Base-by-base conservation (phyloP, 352 stramenopile species). In the Phytophthora brassicae region DNA sequence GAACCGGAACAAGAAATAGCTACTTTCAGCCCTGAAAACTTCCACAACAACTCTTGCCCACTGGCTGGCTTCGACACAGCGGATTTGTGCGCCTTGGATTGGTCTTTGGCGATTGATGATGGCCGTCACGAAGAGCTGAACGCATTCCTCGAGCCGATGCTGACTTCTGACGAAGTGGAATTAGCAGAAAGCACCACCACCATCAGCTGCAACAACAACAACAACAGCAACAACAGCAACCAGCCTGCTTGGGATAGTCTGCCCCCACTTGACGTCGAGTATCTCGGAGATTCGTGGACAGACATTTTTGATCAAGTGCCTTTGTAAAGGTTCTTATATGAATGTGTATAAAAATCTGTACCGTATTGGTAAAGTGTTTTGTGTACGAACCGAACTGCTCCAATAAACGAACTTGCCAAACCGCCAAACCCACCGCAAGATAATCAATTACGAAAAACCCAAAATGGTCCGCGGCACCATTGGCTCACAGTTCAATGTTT, bases 401-500 rank as follows among this genome's bases (percentile, higher is more conserved):
- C n/a, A n/a, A n/a, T n/a, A n/a, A n/a, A n/a, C n/a, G n/a, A n/a
- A n/a, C n/a, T n/a, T n/a, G n/a, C n/a, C n/a, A n/a, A n/a, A n/a
- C n/a, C n/a, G n/a, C n/a, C n/a, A n/a, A n/a, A n/a, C n/a, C n/a
- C n/a, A n/a, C n/a, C n/a, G n/a, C n/a, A n/a, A n/a, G n/a, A n/a
- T n/a, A n/a, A n/a, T n/a, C n/a, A n/a, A n/a, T n/a, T n/a, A n/a
- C n/a, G 51, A 68, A 80, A 12, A 68, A 68, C 17, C 72, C 72
- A 29, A 80, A 59, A 61, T 80, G 68, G 65, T 80, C 77, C 36
- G 72, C 72, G 6, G 68, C 68, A 26, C 77, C 65, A 44, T 77
- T 77, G 26, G 71, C 71, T n/a, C 62, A 65, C 68, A 80, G 73
- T 22, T 59, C 50, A 57, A 80, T 70, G 39, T 70, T 80, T 41